Percentiles rank a stretch among this genome's conserved stretches.
Evolutionary conservation across 2,329 filamentous ascomycete species (phyloP).

Genomic region (Penicillium occitanis): DNA sequence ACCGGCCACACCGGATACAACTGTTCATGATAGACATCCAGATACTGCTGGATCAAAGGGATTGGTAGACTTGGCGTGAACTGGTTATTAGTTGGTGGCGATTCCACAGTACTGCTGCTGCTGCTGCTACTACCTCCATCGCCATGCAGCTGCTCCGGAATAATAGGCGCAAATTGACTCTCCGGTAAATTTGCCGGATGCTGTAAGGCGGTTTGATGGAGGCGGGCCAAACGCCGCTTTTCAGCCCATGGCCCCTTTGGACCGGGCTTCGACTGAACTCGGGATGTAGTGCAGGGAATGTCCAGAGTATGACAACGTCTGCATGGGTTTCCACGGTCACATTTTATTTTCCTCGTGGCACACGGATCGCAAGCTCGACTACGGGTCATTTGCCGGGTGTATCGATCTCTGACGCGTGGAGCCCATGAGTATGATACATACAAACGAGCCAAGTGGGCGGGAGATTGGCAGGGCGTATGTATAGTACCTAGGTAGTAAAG

Average conservation of each 20-base stretch:
- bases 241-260: conserved; percentile 22
- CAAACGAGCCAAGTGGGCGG: conserved; percentile 15
- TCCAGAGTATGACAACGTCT: conserved; percentile 17
- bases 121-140: background rate
- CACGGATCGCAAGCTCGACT: conserved; percentile 22
- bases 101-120: conserved; percentile 12
- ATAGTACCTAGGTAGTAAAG: background rate
- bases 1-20: conserved; percentile 20
- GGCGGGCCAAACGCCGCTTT: conserved; percentile 20
- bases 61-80: conserved; percentile 14
- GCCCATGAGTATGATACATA: conserved; percentile 22
- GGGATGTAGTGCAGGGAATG: conserved; percentile 21
- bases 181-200: conserved; percentile 4
- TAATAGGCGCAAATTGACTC: conserved; percentile 2
- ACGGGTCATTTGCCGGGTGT: conserved; percentile 21
- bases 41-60: conserved; percentile 19
- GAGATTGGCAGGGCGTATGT: background rate
- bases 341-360: conserved; percentile 22
- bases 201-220: conserved; percentile 17
- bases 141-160: background rate
- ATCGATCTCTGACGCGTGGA: conserved; percentile 17
- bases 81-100: background rate
- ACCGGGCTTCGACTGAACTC: conserved; percentile 21
- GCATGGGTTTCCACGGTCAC: conserved; percentile 20
- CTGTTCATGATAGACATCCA: conserved; percentile 19